Percentiles rank a stretch among this genome's conserved stretches.
These are phyloP conservation scores for Diaporthe vaccinii DNA, from an alignment of 2,329 filamentous ascomycete species.

Conservation along the genomic window DNA sequence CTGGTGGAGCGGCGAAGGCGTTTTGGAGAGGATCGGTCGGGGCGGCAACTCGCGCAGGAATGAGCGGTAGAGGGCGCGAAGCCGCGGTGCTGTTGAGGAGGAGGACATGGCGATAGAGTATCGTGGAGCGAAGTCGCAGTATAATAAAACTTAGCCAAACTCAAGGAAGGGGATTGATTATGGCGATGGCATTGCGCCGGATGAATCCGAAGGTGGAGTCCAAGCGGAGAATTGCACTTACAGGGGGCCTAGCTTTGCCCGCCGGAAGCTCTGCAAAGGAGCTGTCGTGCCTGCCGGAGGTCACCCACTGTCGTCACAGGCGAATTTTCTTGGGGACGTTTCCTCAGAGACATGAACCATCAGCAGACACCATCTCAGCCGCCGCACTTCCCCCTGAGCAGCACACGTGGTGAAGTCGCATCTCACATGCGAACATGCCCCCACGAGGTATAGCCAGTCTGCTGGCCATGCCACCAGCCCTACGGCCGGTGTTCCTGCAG, in stretches of 20 bases:
- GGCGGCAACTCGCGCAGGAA: slow-evolving; percentile 91
- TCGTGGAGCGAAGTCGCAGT: background rate
- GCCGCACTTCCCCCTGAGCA: slow-evolving; percentile 1
- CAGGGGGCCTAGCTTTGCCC: slow-evolving; percentile 17
- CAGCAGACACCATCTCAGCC: slow-evolving; percentile 15
- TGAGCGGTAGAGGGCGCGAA: slow-evolving; percentile 87
- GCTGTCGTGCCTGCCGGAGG: slow-evolving; percentile 12
- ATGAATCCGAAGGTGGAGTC: background rate
- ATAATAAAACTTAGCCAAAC: background rate
- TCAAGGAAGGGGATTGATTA: background rate
- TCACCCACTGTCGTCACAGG: slow-evolving; percentile 32
- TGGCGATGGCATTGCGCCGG: background rate
- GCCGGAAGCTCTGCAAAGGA: background rate
- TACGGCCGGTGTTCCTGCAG: slow-evolving; percentile 44
- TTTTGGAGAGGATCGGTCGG: slow-evolving; percentile 67
- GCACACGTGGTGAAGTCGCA: slow-evolving; percentile 36
- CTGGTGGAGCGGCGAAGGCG: slow-evolving; percentile 77
- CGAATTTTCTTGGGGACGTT: slow-evolving; percentile 35
- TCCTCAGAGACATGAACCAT: slow-evolving; percentile 14
- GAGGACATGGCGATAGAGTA: slow-evolving; percentile 48
- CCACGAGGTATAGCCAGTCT: slow-evolving; percentile 40
- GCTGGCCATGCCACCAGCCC: slow-evolving; percentile 45
- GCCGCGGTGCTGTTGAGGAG: slow-evolving; percentile 55
- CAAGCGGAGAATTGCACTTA: slow-evolving; percentile 4
- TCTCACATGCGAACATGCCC: slow-evolving; percentile 40